Evolutionary conservation across 306 rosid species (phyloP).

Genomic region (Psophocarpus tetragonolobus): DNA sequence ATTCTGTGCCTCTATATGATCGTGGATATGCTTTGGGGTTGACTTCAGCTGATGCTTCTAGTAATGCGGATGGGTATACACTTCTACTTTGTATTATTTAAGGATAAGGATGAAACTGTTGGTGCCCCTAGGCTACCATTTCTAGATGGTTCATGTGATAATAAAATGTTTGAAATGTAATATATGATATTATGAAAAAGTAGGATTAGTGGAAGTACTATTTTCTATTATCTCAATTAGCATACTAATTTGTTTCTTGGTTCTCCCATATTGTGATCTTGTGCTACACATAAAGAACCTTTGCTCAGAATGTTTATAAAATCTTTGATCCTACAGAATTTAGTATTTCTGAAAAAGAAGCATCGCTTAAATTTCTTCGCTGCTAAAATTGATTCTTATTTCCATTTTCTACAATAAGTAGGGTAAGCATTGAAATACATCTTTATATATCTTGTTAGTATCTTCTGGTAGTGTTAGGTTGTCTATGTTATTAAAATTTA

Average conservation of each 20-base stretch:
- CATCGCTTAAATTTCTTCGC: background rate
- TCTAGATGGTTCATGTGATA: slow-evolving; percentile 8
- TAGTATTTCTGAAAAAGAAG: background rate
- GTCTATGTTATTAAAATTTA: background rate
- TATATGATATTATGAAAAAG: background rate
- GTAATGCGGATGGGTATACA: slow-evolving; percentile 69
- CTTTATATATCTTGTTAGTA: background rate
- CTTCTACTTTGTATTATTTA: slow-evolving; percentile 29
- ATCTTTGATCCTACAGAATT: background rate
- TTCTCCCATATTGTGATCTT: background rate
- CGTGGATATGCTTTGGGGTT: slow-evolving; percentile 91
- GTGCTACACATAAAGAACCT: background rate
- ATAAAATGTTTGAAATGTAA: background rate
- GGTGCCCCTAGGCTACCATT: slow-evolving; percentile 9
- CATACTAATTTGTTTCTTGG: slow-evolving; percentile 23
- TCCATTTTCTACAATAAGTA: background rate
- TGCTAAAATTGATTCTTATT: background rate
- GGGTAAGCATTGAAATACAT: background rate
- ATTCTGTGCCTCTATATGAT: slow-evolving; percentile 84
- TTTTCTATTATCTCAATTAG: slow-evolving; percentile 6
- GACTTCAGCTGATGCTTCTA: slow-evolving; percentile 67
- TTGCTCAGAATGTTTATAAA: background rate
- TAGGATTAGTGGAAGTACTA: background rate
- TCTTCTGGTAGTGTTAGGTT: background rate
- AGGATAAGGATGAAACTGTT: slow-evolving; percentile 19